Evolutionary conservation across 2,329 filamentous ascomycete genomes (phyloP).

Genomic region (Cytospora paraplurivora): DNA sequence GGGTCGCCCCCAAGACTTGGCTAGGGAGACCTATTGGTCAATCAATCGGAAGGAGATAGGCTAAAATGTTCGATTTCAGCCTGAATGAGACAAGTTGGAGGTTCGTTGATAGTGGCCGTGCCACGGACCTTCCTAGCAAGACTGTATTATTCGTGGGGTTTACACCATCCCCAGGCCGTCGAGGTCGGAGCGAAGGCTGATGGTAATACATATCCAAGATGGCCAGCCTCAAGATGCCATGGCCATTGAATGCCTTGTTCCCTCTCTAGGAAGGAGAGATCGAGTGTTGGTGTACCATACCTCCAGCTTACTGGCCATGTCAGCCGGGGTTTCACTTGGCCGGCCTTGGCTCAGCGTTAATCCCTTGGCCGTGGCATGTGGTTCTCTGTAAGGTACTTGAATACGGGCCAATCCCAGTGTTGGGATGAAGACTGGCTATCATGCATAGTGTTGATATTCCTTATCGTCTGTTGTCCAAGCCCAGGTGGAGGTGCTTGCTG

Average conservation of each 20-base stretch:
- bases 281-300: no score
- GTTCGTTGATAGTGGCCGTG: neutral
- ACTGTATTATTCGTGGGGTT: neutral
- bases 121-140: neutral
- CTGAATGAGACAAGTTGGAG: neutral
- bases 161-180: neutral
- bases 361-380: neutral
- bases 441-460: no score
- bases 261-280: conserved; percentile 7
- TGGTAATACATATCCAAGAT: neutral
- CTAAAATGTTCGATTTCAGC: neutral
- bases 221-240: neutral
- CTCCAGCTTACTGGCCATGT: no score
- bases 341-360: neutral
- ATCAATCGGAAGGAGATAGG: neutral
- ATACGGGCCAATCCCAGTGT: no score
- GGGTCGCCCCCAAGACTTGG: neutral
- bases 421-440: no score
- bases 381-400: no score
- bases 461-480: no score
- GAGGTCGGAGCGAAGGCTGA: neutral
- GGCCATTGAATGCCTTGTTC: neutral
- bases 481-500: no score
- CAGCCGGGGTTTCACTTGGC: neutral
- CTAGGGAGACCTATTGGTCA: neutral